Evolutionary conservation across 2,329 filamentous ascomycete genomes (phyloP), one percentile per base, ranked within the genome.

Genomic region (Ascomycota sp.): DNA sequence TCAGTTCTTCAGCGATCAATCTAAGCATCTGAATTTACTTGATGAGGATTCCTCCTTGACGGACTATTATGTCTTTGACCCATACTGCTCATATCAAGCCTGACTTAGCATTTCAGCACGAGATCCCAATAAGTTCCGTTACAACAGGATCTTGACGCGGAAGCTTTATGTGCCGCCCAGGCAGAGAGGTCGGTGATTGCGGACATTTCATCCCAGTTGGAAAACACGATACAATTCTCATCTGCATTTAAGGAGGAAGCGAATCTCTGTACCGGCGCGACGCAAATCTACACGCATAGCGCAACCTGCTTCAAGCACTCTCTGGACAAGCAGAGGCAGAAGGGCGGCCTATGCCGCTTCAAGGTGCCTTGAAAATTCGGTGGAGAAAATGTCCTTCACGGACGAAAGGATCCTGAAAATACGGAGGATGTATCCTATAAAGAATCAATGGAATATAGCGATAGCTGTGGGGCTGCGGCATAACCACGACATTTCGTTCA

Each of bases 381-480:
- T 35, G 2, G 25, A 34, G 20, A 28, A 10, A 19, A 28, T 19
- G 19, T 20, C 11, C 4, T 28, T 36, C 12, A 33, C 32, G 12
- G 27, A 20, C 7, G 32, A 30, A 13, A 32, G 32, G 2, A 11
- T 36, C 13, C 28, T 36, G 4, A 13, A 27, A 19, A 26, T 34
- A 4, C 26, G 22, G 20, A 13, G 33, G 19, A 23, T 11, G 8
- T 28, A 35, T 24, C 5, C n/a, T 15, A 26, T 35, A 25, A 29
- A 33, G 11, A 35, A 35, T 20, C 33, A 31, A 13, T 35, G 28
- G 21, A 35, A 35, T n/a, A 33, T 28, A 29, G 28, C 28, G 13
- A 33, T 35, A 13, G 33, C 33, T 2, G 17, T 35, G 2, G 33
- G 33, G 17, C 21, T 35, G 21, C 33, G 31, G 7, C 33, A 30